Percentiles rank a stretch among this genome's conserved stretches.
phyloP scores from a whole-genome alignment of 352 stramenopile genomes.

The Globisporangium solare region DNA sequence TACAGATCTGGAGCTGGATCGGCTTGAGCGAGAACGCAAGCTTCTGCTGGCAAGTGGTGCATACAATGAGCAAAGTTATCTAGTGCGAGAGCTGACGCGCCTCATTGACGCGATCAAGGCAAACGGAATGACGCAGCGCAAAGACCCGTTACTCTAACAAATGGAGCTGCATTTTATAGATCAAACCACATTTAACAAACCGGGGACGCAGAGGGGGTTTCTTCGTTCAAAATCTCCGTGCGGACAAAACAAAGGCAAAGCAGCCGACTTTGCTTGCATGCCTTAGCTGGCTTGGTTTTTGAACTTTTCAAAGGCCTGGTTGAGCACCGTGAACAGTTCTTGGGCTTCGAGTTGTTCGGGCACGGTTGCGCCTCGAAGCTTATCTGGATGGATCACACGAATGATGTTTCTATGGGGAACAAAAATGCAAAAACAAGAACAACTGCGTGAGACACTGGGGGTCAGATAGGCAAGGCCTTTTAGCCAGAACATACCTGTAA shows the following conservation, averaged over 20 bases:
- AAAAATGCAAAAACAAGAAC: constrained; percentile 1
- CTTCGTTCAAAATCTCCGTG: constrained; percentile 12
- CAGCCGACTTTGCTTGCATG: neutral
- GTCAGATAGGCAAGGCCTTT: too few relatives aligned
- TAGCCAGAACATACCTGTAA: constrained; percentile 40
- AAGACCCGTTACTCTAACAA: constrained; percentile 1
- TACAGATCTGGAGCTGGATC: constrained; percentile 27
- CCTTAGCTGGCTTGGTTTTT: constrained; percentile 41
- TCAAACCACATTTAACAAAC: constrained; percentile 1
- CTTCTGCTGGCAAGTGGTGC: constrained; percentile 52
- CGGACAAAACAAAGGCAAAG: neutral
- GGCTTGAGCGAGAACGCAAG: constrained; percentile 50
- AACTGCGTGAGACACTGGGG: neutral
- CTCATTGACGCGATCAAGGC: constrained; percentile 32
- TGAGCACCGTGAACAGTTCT: constrained; percentile 84
- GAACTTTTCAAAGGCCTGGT: constrained; percentile 86
- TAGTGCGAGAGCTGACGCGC: constrained; percentile 64
- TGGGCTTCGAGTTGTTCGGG: constrained; percentile 81
- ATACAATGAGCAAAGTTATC: constrained; percentile 56
- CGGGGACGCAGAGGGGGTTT: constrained; percentile 7
- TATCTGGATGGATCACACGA: constrained; percentile 83
- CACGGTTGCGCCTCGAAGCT: constrained; percentile 70
- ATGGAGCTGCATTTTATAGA: neutral
- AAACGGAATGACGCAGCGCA: constrained; percentile 9
- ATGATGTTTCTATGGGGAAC: constrained; percentile 69